Percentiles rank a stretch among this genome's conserved stretches.
These are phyloP conservation scores for Aspergillus oerlinghausenensis DNA, from an alignment of 2,329 filamentous ascomycete species.

Conservation along the genomic window DNA sequence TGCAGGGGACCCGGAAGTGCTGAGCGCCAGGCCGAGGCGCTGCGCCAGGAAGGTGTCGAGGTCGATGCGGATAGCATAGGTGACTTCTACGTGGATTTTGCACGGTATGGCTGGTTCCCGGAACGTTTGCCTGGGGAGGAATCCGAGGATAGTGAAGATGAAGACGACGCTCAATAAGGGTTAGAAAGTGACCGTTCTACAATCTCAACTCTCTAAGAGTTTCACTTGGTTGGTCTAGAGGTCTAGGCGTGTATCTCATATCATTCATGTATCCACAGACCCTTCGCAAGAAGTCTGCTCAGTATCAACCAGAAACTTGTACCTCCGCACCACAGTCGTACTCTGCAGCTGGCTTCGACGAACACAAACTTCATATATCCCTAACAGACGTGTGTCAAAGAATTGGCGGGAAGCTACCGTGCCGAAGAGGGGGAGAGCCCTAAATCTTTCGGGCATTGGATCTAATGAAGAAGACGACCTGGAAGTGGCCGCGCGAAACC, in stretches of 20 bases:
- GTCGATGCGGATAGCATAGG: conserved; percentile 41
- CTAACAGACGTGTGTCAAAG: background rate
- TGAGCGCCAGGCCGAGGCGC: conserved; percentile 38
- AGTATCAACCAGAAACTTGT: conserved; percentile 6
- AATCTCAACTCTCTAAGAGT: background rate
- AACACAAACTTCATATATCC: background rate
- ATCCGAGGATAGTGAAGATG: conserved; percentile 34
- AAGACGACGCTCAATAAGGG: conserved; percentile 9
- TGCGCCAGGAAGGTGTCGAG: conserved; percentile 40
- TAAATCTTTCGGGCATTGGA: background rate
- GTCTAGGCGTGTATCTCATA: background rate
- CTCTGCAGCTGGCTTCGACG: conserved; percentile 5
- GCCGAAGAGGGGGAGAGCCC: background rate
- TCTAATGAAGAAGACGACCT: background rate
- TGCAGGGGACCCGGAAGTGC: conserved; percentile 40
- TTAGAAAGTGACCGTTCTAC: conserved; percentile 9
- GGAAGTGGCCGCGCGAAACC: conserved; percentile 1
- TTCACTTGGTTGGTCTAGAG: background rate
- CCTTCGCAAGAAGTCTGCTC: conserved; percentile 4
- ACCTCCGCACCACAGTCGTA: background rate
- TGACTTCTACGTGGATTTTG: conserved; percentile 41
- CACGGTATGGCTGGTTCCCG: conserved; percentile 48
- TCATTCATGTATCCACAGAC: conserved; percentile 6
- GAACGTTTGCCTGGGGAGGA: conserved; percentile 36
- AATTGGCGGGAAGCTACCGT: background rate